Percentiles rank a stretch among this genome's conserved stretches.
These are phyloP conservation scores for Dioscorea dumetorum DNA, from an alignment of 106 monocot genomes.

Conservation along the genomic window DNA sequence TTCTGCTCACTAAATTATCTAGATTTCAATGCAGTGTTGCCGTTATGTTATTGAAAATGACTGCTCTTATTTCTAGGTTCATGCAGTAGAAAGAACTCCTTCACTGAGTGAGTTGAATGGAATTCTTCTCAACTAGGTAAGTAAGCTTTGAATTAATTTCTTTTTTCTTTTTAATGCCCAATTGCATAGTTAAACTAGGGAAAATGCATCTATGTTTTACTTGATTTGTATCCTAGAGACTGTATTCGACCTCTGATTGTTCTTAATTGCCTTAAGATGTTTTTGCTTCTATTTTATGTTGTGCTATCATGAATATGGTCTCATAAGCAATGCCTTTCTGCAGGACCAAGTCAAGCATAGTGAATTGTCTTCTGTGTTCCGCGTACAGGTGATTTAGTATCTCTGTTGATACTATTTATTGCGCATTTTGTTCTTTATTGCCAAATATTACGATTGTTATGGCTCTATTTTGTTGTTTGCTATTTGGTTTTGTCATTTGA, in stretches of 20 bases:
- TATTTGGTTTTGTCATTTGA: background rate
- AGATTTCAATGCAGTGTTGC: too few relatives aligned
- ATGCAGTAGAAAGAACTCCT: slow-evolving; percentile 92
- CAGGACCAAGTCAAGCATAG: slow-evolving; percentile 96
- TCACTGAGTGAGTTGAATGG: slow-evolving; percentile 97
- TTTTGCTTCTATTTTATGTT: too few relatives aligned
- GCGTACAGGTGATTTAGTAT: slow-evolving; percentile 61
- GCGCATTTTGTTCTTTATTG: too few relatives aligned
- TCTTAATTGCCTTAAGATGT: too few relatives aligned
- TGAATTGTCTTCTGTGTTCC: slow-evolving; percentile 94
- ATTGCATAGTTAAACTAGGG: background rate
- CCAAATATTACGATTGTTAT: background rate
- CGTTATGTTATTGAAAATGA: too few relatives aligned
- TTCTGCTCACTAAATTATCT: too few relatives aligned
- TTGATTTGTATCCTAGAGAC: too few relatives aligned
- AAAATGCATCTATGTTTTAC: too few relatives aligned
- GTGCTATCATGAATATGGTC: too few relatives aligned
- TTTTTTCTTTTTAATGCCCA: background rate
- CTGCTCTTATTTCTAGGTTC: slow-evolving; percentile 45
- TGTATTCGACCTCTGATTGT: too few relatives aligned
- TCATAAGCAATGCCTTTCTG: slow-evolving; percentile 7
- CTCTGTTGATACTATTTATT: too few relatives aligned
- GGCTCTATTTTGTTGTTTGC: background rate
- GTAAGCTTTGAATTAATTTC: background rate
- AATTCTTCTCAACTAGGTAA: slow-evolving; percentile 95